phyloP scores from a whole-genome alignment of 768 basidiomycete species.

The Boletus sensibilis region DNA sequence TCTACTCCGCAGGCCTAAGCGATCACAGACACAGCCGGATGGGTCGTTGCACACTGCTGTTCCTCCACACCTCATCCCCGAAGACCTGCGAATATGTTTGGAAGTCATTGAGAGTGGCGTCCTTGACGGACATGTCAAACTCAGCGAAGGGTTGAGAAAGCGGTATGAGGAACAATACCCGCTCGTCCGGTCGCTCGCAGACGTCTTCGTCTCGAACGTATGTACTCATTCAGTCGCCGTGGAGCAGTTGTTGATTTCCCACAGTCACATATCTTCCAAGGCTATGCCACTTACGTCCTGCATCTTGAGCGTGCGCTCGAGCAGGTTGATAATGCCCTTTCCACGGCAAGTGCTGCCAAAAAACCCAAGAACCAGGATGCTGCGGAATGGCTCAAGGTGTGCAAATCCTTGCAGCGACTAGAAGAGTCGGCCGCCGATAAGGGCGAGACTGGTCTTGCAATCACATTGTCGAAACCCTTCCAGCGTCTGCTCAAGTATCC shows the following conservation, averaged over 20 bases:
- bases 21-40: constrained; percentile 55
- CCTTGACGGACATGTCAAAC: constrained; percentile 82
- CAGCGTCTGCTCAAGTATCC: constrained; percentile 97
- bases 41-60: constrained; percentile 50
- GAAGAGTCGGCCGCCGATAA: constrained; percentile 80
- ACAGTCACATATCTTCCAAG: constrained; percentile 89
- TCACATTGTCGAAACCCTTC: constrained; percentile 95
- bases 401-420: constrained; percentile 68
- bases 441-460: constrained; percentile 92
- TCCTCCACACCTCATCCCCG: constrained; percentile 79
- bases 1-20: constrained; percentile 68
- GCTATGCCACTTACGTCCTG: constrained; percentile 93
- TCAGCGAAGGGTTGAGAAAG: constrained; percentile 82
- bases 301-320: constrained; percentile 89
- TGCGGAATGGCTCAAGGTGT: constrained; percentile 75
- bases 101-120: constrained; percentile 87
- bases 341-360: constrained; percentile 58
- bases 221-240: constrained; percentile 33
- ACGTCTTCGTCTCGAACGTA: constrained; percentile 94
- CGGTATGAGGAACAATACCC: constrained; percentile 96
- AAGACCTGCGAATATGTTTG: constrained; percentile 81
- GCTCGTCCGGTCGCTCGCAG: constrained; percentile 86
- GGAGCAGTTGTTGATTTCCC: constrained; percentile 20
- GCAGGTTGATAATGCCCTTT: constrained; percentile 79
- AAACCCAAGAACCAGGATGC: constrained; percentile 82